phyloP scores from a whole-genome alignment of 345 rosid species.

The Murraya paniculata region DNA sequence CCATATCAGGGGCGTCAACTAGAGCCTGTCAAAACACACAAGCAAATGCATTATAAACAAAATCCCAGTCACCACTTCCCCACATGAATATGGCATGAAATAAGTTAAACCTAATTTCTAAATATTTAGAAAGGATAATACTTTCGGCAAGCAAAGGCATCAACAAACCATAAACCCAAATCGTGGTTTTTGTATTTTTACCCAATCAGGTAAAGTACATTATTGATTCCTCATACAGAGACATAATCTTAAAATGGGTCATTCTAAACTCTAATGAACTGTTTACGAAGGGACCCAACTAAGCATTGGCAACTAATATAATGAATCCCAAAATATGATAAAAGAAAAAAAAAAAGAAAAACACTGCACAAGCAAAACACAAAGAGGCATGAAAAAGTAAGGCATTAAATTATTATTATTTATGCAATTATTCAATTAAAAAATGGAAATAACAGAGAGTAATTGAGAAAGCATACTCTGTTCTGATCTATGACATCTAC shows the following conservation, averaged over 20 bases:
- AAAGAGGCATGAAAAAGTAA: too few relatives aligned
- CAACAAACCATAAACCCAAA: too few relatives aligned
- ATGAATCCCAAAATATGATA: not conserved
- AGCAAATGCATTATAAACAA: not conserved
- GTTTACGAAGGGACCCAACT: not conserved
- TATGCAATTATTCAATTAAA: not conserved
- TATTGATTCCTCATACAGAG: too few relatives aligned
- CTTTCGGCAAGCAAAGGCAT: not conserved
- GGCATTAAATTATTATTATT: too few relatives aligned
- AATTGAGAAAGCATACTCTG: constrained; percentile 41
- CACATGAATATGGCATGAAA: not conserved
- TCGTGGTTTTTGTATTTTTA: too few relatives aligned
- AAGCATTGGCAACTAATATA: not conserved
- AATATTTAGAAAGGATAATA: not conserved
- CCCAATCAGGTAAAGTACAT: too few relatives aligned
- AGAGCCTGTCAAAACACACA: constrained; percentile 47
- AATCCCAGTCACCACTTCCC: not conserved
- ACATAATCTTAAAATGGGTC: not conserved
- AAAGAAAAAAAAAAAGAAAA: not conserved
- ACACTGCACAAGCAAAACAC: not conserved
- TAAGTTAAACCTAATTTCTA: not conserved
- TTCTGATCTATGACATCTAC: constrained; percentile 90
- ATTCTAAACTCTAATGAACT: not conserved
- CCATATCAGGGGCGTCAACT: constrained; percentile 85
- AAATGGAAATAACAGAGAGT: not conserved